Percentiles rank a stretch among this genome's conserved stretches.
phyloP scores from a whole-genome alignment of 2,329 filamentous ascomycete species.

The Plenodomus tracheiphilus region DNA sequence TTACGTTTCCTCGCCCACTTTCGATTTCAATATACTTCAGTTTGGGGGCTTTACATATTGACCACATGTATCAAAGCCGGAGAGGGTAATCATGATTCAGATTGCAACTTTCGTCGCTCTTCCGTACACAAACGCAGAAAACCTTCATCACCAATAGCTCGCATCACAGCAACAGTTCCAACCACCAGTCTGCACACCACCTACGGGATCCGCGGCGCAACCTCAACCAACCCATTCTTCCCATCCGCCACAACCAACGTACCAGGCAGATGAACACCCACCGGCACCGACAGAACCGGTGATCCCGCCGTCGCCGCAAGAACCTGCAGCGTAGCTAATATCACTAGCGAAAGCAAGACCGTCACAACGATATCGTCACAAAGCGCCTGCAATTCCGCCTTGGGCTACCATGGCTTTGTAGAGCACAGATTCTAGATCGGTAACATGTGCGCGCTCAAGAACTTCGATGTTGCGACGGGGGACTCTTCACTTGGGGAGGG shows the following conservation, averaged over 20 bases:
- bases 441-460: slow-evolving; percentile 41
- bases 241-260: slow-evolving; percentile 48
- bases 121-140: slow-evolving; percentile 13
- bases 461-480: slow-evolving; percentile 56
- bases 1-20: too few relatives aligned
- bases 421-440: slow-evolving; percentile 45
- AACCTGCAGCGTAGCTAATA: slow-evolving; percentile 50
- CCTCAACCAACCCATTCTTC: slow-evolving; percentile 50
- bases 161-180: background rate
- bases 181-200: background rate
- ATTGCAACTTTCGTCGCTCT: slow-evolving; percentile 4
- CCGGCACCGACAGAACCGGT: slow-evolving; percentile 63
- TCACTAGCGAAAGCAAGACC: slow-evolving; percentile 61
- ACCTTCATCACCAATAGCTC: background rate
- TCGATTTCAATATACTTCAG: too few relatives aligned
- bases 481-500: slow-evolving; percentile 60
- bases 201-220: slow-evolving; percentile 56
- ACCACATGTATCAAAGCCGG: too few relatives aligned
- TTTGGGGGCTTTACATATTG: too few relatives aligned
- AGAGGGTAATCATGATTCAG: too few relatives aligned
- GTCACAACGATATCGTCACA: slow-evolving; percentile 59
- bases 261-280: slow-evolving; percentile 57
- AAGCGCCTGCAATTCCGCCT: slow-evolving; percentile 60
- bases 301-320: slow-evolving; percentile 46
- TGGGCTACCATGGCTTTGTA: slow-evolving; percentile 60